phyloP scores from a whole-genome alignment of 257 asterid species.

The Ocimum tenuiflorum region DNA sequence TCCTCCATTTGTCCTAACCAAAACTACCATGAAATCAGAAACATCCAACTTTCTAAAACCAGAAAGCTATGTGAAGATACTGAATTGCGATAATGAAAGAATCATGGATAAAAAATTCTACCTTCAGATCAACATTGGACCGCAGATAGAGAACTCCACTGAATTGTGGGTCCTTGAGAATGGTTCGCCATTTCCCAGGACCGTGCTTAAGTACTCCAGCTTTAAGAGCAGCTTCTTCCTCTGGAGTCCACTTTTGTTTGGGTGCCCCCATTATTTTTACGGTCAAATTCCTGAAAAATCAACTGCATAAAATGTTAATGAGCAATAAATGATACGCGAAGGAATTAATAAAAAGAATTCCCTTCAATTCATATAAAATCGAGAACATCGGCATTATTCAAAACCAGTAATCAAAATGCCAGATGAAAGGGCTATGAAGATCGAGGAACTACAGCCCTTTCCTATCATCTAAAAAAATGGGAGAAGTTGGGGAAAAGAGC shows the following conservation, averaged over 20 bases:
- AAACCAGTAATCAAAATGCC: background rate
- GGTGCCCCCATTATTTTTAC: slow-evolving; percentile 78
- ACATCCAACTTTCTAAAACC: slow-evolving; percentile 6
- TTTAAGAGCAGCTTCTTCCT: slow-evolving; percentile 96
- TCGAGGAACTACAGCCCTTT: background rate
- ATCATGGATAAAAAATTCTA: slow-evolving; percentile 17
- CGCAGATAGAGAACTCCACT: slow-evolving; percentile 69
- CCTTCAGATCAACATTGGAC: slow-evolving; percentile 97
- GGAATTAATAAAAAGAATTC: background rate
- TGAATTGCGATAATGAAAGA: background rate
- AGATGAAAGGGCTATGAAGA: too few species aligned
- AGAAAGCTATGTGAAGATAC: background rate
- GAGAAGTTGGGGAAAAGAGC: background rate
- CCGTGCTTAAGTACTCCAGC: slow-evolving; percentile 96
- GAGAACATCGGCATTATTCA: background rate
- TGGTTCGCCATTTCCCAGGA: slow-evolving; percentile 95
- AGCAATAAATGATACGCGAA: background rate
- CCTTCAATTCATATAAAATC: background rate
- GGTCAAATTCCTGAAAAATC: slow-evolving; percentile 11
- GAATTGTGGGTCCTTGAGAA: slow-evolving; percentile 86
- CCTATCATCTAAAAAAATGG: background rate
- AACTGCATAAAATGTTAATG: slow-evolving; percentile 13
- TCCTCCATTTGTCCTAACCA: slow-evolving; percentile 94
- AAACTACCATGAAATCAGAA: slow-evolving; percentile 13
- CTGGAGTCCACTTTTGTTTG: slow-evolving; percentile 96